These are phyloP conservation scores for Meyerozyma smithsonii DNA, from an alignment of 1,139 yeast species.

Conservation along the genomic window DNA sequence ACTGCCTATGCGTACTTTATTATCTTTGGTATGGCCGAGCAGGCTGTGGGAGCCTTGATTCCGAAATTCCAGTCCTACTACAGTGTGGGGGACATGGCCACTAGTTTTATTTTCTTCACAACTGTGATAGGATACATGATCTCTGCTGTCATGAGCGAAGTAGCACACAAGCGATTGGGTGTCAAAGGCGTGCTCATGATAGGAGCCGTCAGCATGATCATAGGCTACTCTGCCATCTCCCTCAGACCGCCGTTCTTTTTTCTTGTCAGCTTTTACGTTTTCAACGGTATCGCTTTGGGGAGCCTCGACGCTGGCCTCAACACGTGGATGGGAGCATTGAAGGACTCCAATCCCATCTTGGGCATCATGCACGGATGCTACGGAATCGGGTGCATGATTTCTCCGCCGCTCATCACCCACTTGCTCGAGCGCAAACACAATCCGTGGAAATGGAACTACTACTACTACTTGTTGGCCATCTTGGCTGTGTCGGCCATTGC, in stretches of 20 bases:
- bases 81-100: conserved; percentile 36
- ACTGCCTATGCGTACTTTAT: conserved; percentile 34
- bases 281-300: conserved; percentile 59
- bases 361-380: conserved; percentile 66
- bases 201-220: conserved; percentile 29
- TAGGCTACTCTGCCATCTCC: conserved; percentile 24
- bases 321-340: conserved; percentile 53
- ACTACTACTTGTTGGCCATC: conserved; percentile 34
- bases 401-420: conserved; percentile 55
- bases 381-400: conserved; percentile 63
- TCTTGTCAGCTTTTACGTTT: conserved; percentile 30
- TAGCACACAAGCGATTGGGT: conserved; percentile 29
- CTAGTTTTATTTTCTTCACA: conserved; percentile 31
- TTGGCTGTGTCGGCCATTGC: conserved; percentile 22
- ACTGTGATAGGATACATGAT: conserved; percentile 34
- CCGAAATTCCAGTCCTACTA: conserved; percentile 46
- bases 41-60: conserved; percentile 51
- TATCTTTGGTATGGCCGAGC: conserved; percentile 53
- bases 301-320: conserved; percentile 56
- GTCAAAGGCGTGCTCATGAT: conserved; percentile 33
- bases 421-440: conserved; percentile 28
- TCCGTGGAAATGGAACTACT: conserved; percentile 47
- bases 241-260: conserved; percentile 33
- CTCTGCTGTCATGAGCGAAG: conserved; percentile 34
- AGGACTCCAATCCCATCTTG: conserved; percentile 55